Conservation (phyloP, 2,329 filamentous ascomycete species). For the Aaosphaeria arxii region DNA sequence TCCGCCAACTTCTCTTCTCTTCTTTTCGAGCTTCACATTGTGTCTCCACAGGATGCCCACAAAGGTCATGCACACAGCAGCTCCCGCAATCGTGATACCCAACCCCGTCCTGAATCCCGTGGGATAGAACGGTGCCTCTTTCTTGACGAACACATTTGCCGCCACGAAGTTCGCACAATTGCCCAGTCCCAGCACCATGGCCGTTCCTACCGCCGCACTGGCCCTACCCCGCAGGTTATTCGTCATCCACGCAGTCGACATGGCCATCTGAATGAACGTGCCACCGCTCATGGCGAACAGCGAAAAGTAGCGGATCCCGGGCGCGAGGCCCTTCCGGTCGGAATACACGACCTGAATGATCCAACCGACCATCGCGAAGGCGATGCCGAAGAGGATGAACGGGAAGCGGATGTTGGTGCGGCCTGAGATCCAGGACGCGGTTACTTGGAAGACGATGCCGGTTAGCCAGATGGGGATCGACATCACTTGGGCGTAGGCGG, state of each 20-base stretch:
- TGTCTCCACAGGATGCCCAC: constrained; percentile 50
- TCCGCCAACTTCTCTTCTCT: constrained; percentile 11
- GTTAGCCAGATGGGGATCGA: constrained; percentile 34
- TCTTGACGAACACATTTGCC: constrained; percentile 33
- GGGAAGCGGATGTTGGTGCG: constrained; percentile 26
- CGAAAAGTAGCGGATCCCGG: constrained; percentile 49
- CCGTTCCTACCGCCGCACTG: constrained; percentile 16
- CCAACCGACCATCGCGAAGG: constrained; percentile 48
- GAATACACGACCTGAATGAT: constrained; percentile 48
- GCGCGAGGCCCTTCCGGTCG: constrained; percentile 41
- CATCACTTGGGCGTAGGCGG: constrained; percentile 30
- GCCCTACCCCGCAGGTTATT: constrained; percentile 45
- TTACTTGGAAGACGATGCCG: constrained; percentile 21
- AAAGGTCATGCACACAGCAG: constrained; percentile 9
- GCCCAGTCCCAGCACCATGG: constrained; percentile 39
- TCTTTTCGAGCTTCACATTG: constrained; percentile 44
- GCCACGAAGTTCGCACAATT: constrained; percentile 57
- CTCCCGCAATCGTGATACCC: constrained; percentile 28
- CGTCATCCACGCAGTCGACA: constrained; percentile 51
- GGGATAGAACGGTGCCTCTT: constrained; percentile 22
- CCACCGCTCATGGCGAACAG: constrained; percentile 27
- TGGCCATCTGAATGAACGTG: constrained; percentile 54
- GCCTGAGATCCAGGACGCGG: constrained; percentile 20
- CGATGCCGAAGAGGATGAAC: constrained; percentile 25
- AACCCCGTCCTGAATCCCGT: constrained; percentile 32